Evolutionary conservation across 768 basidiomycete species (phyloP).

Genomic region (Rhizopogon roseolus): DNA sequence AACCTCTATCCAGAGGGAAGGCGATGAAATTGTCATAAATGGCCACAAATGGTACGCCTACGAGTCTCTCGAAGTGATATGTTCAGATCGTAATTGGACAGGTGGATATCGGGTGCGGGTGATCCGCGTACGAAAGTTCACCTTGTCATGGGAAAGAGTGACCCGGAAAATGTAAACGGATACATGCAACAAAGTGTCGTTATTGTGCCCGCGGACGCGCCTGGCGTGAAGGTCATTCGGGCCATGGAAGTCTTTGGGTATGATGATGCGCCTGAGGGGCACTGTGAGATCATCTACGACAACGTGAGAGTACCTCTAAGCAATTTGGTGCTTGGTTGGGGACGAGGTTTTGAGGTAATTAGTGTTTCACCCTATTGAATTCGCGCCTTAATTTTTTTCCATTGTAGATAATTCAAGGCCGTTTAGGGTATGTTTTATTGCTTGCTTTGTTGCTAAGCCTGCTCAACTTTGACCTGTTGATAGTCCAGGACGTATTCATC

Average conservation of each 20-base stretch:
- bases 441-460: background rate
- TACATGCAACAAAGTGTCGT: constrained; percentile 92
- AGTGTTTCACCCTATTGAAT: background rate
- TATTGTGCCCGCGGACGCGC: constrained; percentile 83
- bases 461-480: constrained; percentile 3
- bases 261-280: constrained; percentile 94
- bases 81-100: constrained; percentile 21
- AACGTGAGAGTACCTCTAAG: constrained; percentile 85
- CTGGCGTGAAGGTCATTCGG: constrained; percentile 87
- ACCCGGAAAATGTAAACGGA: constrained; percentile 69
- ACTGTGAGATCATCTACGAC: constrained; percentile 92
- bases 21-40: constrained; percentile 86
- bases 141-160: constrained; percentile 93
- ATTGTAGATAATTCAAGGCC: constrained; percentile 85
- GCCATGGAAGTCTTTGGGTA: constrained; percentile 93
- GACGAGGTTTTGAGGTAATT: constrained; percentile 84
- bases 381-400: background rate
- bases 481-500: constrained; percentile 93
- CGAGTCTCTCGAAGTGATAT: constrained; percentile 5
- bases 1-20: constrained; percentile 80
- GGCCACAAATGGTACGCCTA: constrained; percentile 86
- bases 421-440: constrained; percentile 63
- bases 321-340: constrained; percentile 90
- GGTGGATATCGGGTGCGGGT: constrained; percentile 98
- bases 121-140: constrained; percentile 88